Percentiles rank a stretch among this genome's conserved stretches.
Conservation (phyloP, 192 early-diverging fungal genomes). For the Entomortierella beljakovae region DNA sequence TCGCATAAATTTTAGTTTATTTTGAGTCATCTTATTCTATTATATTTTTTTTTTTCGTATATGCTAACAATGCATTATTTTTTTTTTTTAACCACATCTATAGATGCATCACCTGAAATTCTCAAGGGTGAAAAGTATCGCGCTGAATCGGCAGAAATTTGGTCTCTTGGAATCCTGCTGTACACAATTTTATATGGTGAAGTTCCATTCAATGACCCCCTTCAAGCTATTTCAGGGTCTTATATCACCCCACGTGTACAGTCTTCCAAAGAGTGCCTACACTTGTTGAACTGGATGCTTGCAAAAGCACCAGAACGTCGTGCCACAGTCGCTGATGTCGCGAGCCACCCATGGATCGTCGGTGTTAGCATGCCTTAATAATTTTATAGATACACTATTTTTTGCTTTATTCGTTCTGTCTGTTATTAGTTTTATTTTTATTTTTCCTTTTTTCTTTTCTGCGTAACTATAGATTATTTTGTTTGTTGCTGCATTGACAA, state of each 20-base stretch:
- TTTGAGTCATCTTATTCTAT: background rate
- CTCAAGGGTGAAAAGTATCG: constrained; percentile 67
- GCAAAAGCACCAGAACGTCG: constrained; percentile 62
- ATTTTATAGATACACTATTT: no score
- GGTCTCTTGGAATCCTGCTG: constrained; percentile 77
- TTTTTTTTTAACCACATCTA: background rate
- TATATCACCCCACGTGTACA: constrained; percentile 50
- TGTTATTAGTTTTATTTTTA: no score
- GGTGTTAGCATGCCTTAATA: constrained; percentile 36
- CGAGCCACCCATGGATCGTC: constrained; percentile 67
- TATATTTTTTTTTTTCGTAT: constrained; percentile 1
- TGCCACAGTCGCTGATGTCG: constrained; percentile 65
- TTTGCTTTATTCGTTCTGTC: no score
- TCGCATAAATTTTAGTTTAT: constrained; percentile 34
- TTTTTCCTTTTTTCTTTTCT: no score
- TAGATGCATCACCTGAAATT: constrained; percentile 77
- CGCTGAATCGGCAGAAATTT: constrained; percentile 77
- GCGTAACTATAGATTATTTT: no score
- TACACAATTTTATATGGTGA: constrained; percentile 69
- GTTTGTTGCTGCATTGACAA: no score
- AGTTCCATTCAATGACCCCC: constrained; percentile 67
- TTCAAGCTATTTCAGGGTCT: constrained; percentile 52
- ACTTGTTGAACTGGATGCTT: constrained; percentile 70
- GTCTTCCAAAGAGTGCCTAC: constrained; percentile 62
- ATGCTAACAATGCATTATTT: background rate